A percentile compares a stretch with the other conserved stretches of the same genome.
phyloP scores from a whole-genome alignment of 2,329 filamentous ascomycete genomes.

The Verticillium nonalfalfae region DNA sequence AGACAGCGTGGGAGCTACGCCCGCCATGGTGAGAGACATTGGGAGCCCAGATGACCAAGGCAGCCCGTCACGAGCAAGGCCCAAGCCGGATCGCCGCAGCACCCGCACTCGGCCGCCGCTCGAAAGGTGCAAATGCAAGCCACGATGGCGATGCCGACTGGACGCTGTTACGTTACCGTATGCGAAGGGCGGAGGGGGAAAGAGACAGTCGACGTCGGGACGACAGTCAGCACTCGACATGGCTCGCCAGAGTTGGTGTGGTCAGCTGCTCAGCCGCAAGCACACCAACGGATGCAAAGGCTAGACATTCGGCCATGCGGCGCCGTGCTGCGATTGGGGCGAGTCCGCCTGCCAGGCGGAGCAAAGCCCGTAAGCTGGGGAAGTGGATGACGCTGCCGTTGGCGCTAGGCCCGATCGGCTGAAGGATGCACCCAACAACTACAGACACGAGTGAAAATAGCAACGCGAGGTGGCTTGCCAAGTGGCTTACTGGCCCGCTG shows the following conservation, averaged over 20 bases:
- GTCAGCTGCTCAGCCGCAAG: background rate
- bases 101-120: background rate
- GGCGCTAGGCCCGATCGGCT: background rate
- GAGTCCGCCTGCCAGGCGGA: background rate
- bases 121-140: background rate
- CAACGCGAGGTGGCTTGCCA: background rate
- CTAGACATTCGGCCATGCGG: background rate
- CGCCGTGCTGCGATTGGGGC: background rate
- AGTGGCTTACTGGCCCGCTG: background rate
- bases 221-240: background rate
- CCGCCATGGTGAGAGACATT: background rate
- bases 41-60: background rate
- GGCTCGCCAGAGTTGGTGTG: background rate
- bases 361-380: background rate
- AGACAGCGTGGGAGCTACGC: background rate
- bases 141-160: background rate
- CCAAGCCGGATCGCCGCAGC: background rate
- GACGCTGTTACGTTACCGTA: background rate
- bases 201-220: background rate
- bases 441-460: background rate
- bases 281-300: background rate
- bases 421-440: background rate
- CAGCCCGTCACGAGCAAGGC: background rate
- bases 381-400: background rate
- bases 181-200: background rate